Conservation (phyloP, 1,284 basidiomycete genomes). For the Takashimella tepidaria region DNA sequence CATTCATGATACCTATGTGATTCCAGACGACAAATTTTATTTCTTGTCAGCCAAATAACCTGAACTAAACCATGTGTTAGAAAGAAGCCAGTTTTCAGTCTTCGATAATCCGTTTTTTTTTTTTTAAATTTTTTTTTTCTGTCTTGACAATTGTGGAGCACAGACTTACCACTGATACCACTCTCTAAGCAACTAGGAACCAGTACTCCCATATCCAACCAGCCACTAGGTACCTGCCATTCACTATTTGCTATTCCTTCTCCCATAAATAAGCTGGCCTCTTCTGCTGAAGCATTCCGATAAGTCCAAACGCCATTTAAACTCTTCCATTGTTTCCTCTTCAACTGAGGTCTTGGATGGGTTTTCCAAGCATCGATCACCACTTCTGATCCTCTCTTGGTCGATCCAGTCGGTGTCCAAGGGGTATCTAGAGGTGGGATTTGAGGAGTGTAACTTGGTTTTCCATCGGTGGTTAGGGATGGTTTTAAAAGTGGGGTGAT, state of each 20-base stretch:
- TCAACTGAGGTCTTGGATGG: constrained; percentile 21
- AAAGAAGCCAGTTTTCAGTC: too few species aligned
- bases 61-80: too few species aligned
- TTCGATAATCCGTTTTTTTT: too few species aligned
- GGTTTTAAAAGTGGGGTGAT: background rate
- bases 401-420: constrained; percentile 12
- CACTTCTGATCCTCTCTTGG: too few species aligned
- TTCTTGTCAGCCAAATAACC: too few species aligned
- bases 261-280: background rate
- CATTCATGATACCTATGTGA: background rate
- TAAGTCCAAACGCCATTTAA: constrained; percentile 24
- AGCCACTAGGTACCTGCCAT: background rate
- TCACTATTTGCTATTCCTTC: background rate
- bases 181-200: constrained; percentile 22
- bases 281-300: constrained; percentile 7
- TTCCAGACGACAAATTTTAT: too few species aligned
- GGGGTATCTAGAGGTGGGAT: constrained; percentile 15
- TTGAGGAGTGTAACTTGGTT: background rate
- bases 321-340: constrained; percentile 14
- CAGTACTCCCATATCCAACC: constrained; percentile 12
- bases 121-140: too few species aligned
- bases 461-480: background rate
- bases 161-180: constrained; percentile 17
- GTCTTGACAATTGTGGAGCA: too few species aligned
- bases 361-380: constrained; percentile 18